phyloP scores from a whole-genome alignment of 805 yeast genomes.

The Myxozyma udenii region DNA sequence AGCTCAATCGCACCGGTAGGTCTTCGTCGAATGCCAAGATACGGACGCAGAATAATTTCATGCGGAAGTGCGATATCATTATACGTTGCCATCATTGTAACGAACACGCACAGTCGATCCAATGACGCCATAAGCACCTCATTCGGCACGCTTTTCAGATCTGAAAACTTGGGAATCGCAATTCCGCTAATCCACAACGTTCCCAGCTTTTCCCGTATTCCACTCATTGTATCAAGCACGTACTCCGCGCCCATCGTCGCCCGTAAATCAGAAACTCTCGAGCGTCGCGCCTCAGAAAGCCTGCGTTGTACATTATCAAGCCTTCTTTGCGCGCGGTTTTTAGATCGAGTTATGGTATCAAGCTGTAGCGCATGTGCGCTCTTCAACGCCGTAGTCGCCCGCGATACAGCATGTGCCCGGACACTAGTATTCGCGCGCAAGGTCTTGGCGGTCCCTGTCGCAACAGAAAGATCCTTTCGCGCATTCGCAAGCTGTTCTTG shows the following conservation, averaged over 20 bases:
- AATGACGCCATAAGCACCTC: slow-evolving; percentile 1
- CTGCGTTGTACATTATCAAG: slow-evolving; percentile 2
- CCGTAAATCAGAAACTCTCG: neutral
- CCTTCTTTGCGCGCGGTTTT: slow-evolving; percentile 4
- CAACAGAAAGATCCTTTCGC: neutral
- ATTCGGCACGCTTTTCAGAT: slow-evolving; percentile 3
- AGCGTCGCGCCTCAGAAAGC: neutral
- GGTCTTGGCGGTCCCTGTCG: neutral
- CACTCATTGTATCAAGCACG: neutral
- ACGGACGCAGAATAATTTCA: slow-evolving; percentile 15
- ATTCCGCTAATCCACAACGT: slow-evolving; percentile 6
- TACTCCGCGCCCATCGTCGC: slow-evolving; percentile 1
- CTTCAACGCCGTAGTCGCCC: slow-evolving; percentile 15
- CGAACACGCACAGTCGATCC: slow-evolving; percentile 5
- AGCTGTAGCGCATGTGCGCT: slow-evolving; percentile 24
- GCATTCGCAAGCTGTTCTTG: neutral
- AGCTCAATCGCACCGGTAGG: neutral
- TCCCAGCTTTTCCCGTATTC: slow-evolving; percentile 1
- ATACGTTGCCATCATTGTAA: slow-evolving; percentile 7
- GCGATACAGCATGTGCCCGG: slow-evolving; percentile 4
- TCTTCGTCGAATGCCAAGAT: slow-evolving; percentile 9
- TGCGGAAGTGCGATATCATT: slow-evolving; percentile 19
- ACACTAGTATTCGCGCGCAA: slow-evolving; percentile 1
- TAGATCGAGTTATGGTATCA: slow-evolving; percentile 6
- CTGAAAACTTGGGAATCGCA: slow-evolving; percentile 10